Evolutionary conservation across 306 rosid genomes (phyloP), one percentile per base, ranked within the genome.

Genomic region (Abrus pulchellus): DNA sequence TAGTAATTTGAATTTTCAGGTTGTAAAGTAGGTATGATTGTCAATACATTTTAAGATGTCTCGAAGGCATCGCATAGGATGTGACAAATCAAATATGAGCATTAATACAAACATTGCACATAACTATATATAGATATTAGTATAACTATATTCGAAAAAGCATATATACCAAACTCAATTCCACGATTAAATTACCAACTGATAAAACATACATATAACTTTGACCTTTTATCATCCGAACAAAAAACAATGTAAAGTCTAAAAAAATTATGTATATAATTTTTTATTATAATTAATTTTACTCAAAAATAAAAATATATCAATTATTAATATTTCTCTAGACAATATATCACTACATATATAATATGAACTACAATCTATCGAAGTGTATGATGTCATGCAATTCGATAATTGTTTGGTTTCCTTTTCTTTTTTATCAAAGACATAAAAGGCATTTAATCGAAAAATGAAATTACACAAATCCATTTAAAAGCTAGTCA

Each of bases 41-140:
- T 0, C 20, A 20, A 36, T 36, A 0, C 40, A 2, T 36, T 36
- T 36, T 36, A 36, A 36, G 3, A 36, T 36, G 40, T 36, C 40
- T 36, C 3, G 40, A 4, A 36, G 4, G 3, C 40, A 36, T 36
- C 40, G 4, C 40, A 38, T 30, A 60, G n/a, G 74, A 76, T 33
- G 74, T 52, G 81, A 77, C 74, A 50, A 65, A 52, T 65, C 66
- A 49, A 38, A 40, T 44, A 7, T n/a, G 40, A 76, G 43, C 74
- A 62, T 61, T 41, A n/a, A 62, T 76, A n/a, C 40, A 50, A 12
- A 63, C 38, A 48, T 49, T 36, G 28, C 68, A 49, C 33, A 63
- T 38, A 67, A 5, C 20, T 49, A 34, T 49, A 14, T 32, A 40
- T 36, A 34, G 10, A 20, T 56, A 49, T 7, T 7, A 3, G 4